Conservation (phyloP, 495 filamentous ascomycete genomes). For the Neurospora sp. region DNA sequence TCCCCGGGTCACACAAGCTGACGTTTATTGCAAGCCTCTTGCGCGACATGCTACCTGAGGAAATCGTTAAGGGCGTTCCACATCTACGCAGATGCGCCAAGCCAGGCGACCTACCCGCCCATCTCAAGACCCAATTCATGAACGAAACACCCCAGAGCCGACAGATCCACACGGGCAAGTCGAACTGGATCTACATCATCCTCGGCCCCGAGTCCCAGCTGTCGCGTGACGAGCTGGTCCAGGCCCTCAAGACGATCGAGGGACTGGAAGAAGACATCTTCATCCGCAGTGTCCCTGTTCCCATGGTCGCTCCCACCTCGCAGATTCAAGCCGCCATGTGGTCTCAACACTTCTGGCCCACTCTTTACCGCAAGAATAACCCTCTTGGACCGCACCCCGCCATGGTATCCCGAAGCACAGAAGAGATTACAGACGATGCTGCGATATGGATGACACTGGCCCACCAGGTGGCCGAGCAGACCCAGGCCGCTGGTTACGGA, state of each 20-base stretch:
- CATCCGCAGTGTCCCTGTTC: slow-evolving; percentile 49
- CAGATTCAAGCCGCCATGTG: slow-evolving; percentile 64
- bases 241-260: slow-evolving; percentile 23
- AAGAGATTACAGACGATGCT: slow-evolving; percentile 47
- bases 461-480: slow-evolving; percentile 47
- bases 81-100: slow-evolving; percentile 81
- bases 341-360: slow-evolving; percentile 75
- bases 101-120: slow-evolving; percentile 52
- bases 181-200: slow-evolving; percentile 40
- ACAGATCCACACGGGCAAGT: slow-evolving; percentile 36
- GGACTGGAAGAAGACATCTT: slow-evolving; percentile 38
- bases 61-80: slow-evolving; percentile 50
- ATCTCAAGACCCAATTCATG: slow-evolving; percentile 37
- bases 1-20: slow-evolving; percentile 1
- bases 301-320: slow-evolving; percentile 65
- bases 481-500: slow-evolving; percentile 47
- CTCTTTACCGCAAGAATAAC: slow-evolving; percentile 74
- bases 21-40: slow-evolving; percentile 26
- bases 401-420: slow-evolving; percentile 42
- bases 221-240: slow-evolving; percentile 27
- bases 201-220: slow-evolving; percentile 32
- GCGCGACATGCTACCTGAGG: slow-evolving; percentile 41
- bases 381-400: slow-evolving; percentile 64
- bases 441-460: slow-evolving; percentile 62
- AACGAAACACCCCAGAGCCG: slow-evolving; percentile 33